These are phyloP conservation scores for Pyracantha coccinea DNA, from an alignment of 331 rosid genomes.

Conservation along the genomic window DNA sequence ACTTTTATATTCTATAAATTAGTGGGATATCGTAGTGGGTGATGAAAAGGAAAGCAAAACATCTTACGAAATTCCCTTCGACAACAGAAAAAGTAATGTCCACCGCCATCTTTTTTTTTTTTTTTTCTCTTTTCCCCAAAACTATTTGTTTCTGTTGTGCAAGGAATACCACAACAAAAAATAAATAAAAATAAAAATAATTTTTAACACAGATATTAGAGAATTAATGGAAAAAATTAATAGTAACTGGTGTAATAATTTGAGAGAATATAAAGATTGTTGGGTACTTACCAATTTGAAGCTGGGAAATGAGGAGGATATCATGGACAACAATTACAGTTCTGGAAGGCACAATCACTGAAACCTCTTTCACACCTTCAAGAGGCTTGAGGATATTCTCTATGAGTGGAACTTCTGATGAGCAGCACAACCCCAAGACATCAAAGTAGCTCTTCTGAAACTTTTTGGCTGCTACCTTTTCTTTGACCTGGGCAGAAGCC, in stretches of 20 bases:
- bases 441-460: constrained; percentile 77
- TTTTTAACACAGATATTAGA: too few relatives aligned
- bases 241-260: neutral
- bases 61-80: too few relatives aligned
- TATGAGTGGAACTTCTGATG: constrained; percentile 69
- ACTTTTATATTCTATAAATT: too few relatives aligned
- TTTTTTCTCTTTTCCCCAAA: neutral
- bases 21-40: too few relatives aligned
- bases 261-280: neutral
- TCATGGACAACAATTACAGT: constrained; percentile 87
- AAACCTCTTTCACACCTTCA: constrained; percentile 61
- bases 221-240: neutral
- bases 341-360: constrained; percentile 60
- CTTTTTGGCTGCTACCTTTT: constrained; percentile 19
- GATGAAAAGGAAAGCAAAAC: too few relatives aligned
- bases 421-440: constrained; percentile 80
- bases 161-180: neutral
- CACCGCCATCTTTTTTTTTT: neutral
- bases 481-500: constrained; percentile 19
- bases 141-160: neutral
- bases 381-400: constrained; percentile 64
- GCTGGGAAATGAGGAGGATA: constrained; percentile 46
- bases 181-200: too few relatives aligned
- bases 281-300: constrained; percentile 58
- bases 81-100: neutral